A percentile compares a stretch with the other conserved stretches of the same genome.
Evolutionary conservation across 352 stramenopile species (phyloP).

Genomic region (Pythium dissotocum): DNA sequence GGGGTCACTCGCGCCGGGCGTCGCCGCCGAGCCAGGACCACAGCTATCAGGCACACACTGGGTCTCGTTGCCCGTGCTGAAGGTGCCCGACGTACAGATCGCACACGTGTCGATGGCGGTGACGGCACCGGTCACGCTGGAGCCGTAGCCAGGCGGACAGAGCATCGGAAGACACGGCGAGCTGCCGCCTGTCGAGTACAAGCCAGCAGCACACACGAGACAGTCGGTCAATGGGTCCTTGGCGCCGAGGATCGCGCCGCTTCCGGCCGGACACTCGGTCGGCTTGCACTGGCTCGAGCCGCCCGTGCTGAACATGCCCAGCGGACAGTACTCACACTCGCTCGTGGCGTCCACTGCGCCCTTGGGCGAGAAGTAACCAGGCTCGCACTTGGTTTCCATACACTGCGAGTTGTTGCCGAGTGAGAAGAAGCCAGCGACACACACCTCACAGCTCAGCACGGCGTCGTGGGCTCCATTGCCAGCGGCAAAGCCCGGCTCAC

Average conservation of each 20-base stretch:
- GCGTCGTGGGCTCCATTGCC: conserved; percentile 32
- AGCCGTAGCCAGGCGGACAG: conserved; percentile 34
- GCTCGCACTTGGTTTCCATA: conserved; percentile 28
- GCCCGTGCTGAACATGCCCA: conserved; percentile 41
- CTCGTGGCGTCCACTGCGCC: conserved; percentile 29
- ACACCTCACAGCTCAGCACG: conserved; percentile 35
- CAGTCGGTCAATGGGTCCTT: conserved; percentile 29
- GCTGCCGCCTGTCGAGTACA: conserved; percentile 38
- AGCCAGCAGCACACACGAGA: conserved; percentile 33
- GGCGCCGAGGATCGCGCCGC: conserved; percentile 32
- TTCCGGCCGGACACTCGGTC: conserved; percentile 38
- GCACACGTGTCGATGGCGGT: conserved; percentile 30
- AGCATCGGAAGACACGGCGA: conserved; percentile 36
- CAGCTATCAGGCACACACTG: conserved; percentile 37
- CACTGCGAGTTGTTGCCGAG: conserved; percentile 40
- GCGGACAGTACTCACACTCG: conserved; percentile 38
- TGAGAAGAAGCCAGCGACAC: conserved; percentile 38
- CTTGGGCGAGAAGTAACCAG: conserved; percentile 41
- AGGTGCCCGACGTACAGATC: conserved; percentile 34
- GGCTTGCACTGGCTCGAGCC: conserved; percentile 38
- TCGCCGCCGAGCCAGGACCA: conserved; percentile 31
- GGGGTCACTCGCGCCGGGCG: conserved; percentile 31
- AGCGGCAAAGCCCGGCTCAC: conserved; percentile 40
- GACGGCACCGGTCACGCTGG: conserved; percentile 20
- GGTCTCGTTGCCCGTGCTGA: conserved; percentile 35